Percentiles rank a stretch among this genome's conserved stretches.
These are phyloP conservation scores for Cyclocybe aegerita DNA, from an alignment of 768 basidiomycete species.

Conservation along the genomic window DNA sequence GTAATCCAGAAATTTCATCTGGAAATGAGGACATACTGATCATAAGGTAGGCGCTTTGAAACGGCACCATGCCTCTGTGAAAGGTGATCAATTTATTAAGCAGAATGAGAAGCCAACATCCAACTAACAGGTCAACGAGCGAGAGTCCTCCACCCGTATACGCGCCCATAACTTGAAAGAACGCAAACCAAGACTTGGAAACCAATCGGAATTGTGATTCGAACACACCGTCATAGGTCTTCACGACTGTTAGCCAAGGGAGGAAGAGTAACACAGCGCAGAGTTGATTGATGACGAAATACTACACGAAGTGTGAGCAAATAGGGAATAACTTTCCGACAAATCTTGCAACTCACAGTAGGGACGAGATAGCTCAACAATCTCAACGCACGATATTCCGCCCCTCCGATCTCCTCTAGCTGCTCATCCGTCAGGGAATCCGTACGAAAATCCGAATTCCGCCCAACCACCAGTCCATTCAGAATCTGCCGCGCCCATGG, in stretches of 20 bases:
- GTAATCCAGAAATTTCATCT: not conserved
- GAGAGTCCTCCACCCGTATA: constrained; percentile 75
- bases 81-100: not conserved
- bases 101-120: not conserved
- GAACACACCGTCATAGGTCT: constrained; percentile 49
- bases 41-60: constrained; percentile 66
- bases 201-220: constrained; percentile 48
- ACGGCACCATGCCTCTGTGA: constrained; percentile 64
- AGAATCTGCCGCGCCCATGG: constrained; percentile 36
- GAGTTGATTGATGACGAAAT: constrained; percentile 60
- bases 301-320: constrained; percentile 41
- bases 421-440: constrained; percentile 63
- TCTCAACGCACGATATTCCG: constrained; percentile 69
- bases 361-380: constrained; percentile 51
- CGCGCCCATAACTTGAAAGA: constrained; percentile 44
- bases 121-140: constrained; percentile 53
- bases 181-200: constrained; percentile 55
- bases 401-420: constrained; percentile 71
- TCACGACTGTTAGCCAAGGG: constrained; percentile 53
- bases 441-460: constrained; percentile 58
- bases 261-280: constrained; percentile 56
- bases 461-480: constrained; percentile 46
- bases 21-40: constrained; percentile 34
- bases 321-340: not conserved
- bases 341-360: constrained; percentile 27